Evolutionary conservation across 2,329 filamentous ascomycete genomes (phyloP).

Genomic region (Aspergillus sp.): DNA sequence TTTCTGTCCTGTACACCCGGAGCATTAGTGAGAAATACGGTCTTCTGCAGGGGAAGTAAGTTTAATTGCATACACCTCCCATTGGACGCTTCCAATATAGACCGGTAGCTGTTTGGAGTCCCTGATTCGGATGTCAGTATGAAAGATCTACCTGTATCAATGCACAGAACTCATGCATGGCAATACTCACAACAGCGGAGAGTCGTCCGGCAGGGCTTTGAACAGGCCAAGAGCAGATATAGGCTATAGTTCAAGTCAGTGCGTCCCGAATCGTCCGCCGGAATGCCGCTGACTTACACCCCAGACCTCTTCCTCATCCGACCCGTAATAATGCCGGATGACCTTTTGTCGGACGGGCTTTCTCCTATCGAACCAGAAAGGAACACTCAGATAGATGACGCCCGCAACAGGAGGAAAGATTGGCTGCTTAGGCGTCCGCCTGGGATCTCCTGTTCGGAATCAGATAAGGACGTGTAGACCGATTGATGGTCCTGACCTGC

Average conservation of each 20-base stretch:
- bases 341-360: conserved; percentile 3
- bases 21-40: not conserved
- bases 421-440: not conserved
- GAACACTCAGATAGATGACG: conserved; percentile 6
- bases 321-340: conserved; percentile 2
- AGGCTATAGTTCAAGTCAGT: not conserved
- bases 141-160: not conserved
- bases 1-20: not conserved
- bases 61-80: conserved; percentile 3
- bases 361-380: conserved; percentile 6
- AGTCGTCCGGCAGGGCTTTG: not conserved
- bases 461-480: not conserved
- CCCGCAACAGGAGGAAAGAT: conserved; percentile 6
- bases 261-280: not conserved
- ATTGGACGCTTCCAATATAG: conserved; percentile 7
- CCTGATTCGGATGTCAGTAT: not conserved
- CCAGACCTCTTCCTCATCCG: conserved; percentile 6
- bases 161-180: not conserved
- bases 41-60: no score
- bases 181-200: not conserved
- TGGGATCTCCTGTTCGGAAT: not conserved
- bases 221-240: not conserved
- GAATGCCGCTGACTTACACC: not conserved
- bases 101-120: conserved; percentile 1
- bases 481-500: not conserved